phyloP scores from a whole-genome alignment of 805 yeast species.

The Cyberlindnera lachancei region DNA sequence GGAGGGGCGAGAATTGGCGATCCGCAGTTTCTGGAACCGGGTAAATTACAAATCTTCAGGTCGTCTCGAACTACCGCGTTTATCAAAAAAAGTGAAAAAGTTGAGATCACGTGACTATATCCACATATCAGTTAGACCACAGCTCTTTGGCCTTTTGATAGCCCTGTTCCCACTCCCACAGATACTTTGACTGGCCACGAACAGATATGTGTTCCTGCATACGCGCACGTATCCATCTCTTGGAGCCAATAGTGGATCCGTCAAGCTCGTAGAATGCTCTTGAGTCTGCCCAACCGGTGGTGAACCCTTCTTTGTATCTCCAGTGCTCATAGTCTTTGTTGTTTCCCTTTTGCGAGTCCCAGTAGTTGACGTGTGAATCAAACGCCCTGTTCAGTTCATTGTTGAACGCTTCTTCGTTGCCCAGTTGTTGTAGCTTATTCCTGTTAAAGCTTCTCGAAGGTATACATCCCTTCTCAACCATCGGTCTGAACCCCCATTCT shows the following conservation, averaged over 20 bases:
- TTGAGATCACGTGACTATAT: no score
- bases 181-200: slow-evolving; percentile 49
- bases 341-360: slow-evolving; percentile 52
- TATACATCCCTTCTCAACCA: slow-evolving; percentile 57
- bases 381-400: slow-evolving; percentile 30
- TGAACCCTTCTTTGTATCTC: slow-evolving; percentile 74
- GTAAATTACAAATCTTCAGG: no score
- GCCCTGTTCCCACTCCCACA: slow-evolving; percentile 93
- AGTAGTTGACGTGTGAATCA: slow-evolving; percentile 51
- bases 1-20: no score
- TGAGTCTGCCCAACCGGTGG: slow-evolving; percentile 69
- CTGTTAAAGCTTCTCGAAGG: slow-evolving; percentile 24
- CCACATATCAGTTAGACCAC: no score
- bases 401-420: slow-evolving; percentile 34
- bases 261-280: slow-evolving; percentile 59
- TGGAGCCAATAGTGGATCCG: slow-evolving; percentile 69
- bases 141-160: slow-evolving; percentile 49
- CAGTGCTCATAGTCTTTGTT: slow-evolving; percentile 73
- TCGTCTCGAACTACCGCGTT: no score
- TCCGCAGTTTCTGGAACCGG: no score
- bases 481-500: slow-evolving; percentile 88
- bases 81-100: no score
- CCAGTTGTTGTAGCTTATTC: background rate
- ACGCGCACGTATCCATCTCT: slow-evolving; percentile 63
- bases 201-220: slow-evolving; percentile 48